A percentile compares a stretch with the other conserved stretches of the same genome.
Evolutionary conservation across 2,329 filamentous ascomycete genomes (phyloP).

Genomic region (Neospermospora avenae): DNA sequence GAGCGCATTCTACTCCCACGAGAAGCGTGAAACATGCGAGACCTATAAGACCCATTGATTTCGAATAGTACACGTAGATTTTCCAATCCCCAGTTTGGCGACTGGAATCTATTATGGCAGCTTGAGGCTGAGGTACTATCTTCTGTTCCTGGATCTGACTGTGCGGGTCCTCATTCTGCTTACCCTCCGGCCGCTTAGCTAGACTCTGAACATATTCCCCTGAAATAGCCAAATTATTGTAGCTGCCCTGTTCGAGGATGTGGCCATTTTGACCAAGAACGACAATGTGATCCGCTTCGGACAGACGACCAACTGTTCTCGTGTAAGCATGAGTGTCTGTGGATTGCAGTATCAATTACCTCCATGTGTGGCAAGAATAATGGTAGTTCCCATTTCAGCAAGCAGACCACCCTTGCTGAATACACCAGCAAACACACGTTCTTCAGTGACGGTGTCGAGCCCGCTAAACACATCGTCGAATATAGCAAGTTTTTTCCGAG

Average conservation of each 20-base stretch:
- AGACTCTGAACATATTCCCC: conserved; percentile 22
- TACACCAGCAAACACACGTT: conserved; percentile 22
- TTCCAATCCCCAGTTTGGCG: conserved; percentile 3
- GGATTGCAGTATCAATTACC: background rate
- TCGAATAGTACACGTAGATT: conserved; percentile 3
- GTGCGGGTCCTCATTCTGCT: no score
- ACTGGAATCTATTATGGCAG: background rate
- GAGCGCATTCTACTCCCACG: background rate
- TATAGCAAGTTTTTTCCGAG: conserved; percentile 26
- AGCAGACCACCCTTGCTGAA: conserved; percentile 22
- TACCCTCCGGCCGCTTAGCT: background rate
- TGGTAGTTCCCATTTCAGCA: conserved; percentile 32
- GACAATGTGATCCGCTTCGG: conserved; percentile 29
- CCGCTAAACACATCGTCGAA: conserved; percentile 33
- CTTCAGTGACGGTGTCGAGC: conserved; percentile 28
- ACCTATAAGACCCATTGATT: background rate
- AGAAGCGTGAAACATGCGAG: background rate
- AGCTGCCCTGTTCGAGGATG: conserved; percentile 33
- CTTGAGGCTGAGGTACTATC: background rate
- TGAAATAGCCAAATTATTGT: conserved; percentile 10
- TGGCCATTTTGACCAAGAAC: conserved; percentile 33
- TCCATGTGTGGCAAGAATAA: conserved; percentile 38
- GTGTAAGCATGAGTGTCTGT: background rate
- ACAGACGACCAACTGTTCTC: conserved; percentile 6
- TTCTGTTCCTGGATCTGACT: background rate